Evolutionary conservation across 2,329 filamentous ascomycete genomes (phyloP), one percentile per base, ranked within the genome.

Genomic region (Cercospora sp.): DNA sequence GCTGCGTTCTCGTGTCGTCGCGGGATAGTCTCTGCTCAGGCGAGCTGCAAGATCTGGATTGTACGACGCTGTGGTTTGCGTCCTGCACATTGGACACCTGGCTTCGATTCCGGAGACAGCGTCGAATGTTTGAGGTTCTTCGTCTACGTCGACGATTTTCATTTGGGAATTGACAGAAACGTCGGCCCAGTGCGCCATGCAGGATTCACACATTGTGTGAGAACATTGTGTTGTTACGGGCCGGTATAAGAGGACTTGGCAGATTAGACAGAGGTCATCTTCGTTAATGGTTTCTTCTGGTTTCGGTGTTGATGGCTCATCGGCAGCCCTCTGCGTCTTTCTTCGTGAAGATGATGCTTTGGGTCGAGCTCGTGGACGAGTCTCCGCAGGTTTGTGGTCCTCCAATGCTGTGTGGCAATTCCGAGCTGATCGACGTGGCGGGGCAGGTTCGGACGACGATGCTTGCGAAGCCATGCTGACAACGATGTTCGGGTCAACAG

Each of bases 141-240:
- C 77, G 67, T 81, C 74, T 45, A 82, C 78, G 68, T 79, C 73
- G 28, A 79, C 76, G 45, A 82, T 78, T 5, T 78, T 77, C 72
- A 82, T 79, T 23, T 79, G 78, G 8, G 76, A 74, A 2, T 75
- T 75, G 4, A 80, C 73, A 1, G 80, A 82, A 0, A 79, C 75
- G 26, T 82, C 80, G 2, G 81, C 81, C 82, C 82, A 84, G 40
- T 80, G 79, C 1, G 80, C 78, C 80, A 84, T 82, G 45, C 82
- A 84, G 5, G 78, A 78, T 55, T 77, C 73, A 74, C 82, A 84
- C 18, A 84, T 75, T 2, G 80, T 75, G 63, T 84, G 82, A 57
- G 77, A 76, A 72, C 82, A 84, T 53, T 72, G 68, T 8, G 82
- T 84, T 3, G 73, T 75, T 6, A 84, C 82, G 0, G 82, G 82